Evolutionary conservation across 139 green algal species (phyloP).

Genomic region (Astrephomene gubernaculifera): DNA sequence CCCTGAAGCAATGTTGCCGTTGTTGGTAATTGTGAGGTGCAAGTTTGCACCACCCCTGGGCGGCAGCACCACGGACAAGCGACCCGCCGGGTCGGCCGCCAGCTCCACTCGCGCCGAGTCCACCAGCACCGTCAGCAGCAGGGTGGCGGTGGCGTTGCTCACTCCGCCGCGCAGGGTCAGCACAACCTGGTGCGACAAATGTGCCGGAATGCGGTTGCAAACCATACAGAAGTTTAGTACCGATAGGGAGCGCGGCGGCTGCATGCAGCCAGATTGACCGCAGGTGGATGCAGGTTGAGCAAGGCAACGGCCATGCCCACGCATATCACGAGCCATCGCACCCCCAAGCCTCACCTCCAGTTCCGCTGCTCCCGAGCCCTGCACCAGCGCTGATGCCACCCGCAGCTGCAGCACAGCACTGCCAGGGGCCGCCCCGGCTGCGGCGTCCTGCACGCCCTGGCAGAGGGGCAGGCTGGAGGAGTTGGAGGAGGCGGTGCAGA

Average conservation of each 20-base stretch:
- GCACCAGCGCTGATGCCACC: neutral
- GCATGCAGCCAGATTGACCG: no score
- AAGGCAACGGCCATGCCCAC: no score
- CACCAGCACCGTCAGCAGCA: neutral
- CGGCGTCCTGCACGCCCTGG: neutral
- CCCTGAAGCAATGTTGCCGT: conserved; percentile 8
- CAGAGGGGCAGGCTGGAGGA: neutral
- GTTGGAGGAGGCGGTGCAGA: neutral
- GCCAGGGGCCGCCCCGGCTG: neutral
- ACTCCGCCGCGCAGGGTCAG: conserved; percentile 15
- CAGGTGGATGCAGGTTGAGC: no score
- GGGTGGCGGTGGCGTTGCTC: neutral
- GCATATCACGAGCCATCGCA: no score
- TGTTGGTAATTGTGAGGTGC: neutral
- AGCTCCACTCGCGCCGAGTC: neutral
- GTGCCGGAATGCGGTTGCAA: no score
- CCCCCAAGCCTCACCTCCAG: neutral
- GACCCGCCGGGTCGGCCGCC: neutral
- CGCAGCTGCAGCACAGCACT: neutral
- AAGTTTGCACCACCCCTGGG: neutral
- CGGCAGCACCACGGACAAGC: conserved; percentile 1
- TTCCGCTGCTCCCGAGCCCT: neutral
- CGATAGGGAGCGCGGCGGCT: no score
- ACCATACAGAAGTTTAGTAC: no score
- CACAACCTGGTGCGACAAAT: no score